Evolutionary conservation across 2,329 filamentous ascomycete species (phyloP), one percentile per base, ranked within the genome.

Genomic region (Bipolaris zeicola): DNA sequence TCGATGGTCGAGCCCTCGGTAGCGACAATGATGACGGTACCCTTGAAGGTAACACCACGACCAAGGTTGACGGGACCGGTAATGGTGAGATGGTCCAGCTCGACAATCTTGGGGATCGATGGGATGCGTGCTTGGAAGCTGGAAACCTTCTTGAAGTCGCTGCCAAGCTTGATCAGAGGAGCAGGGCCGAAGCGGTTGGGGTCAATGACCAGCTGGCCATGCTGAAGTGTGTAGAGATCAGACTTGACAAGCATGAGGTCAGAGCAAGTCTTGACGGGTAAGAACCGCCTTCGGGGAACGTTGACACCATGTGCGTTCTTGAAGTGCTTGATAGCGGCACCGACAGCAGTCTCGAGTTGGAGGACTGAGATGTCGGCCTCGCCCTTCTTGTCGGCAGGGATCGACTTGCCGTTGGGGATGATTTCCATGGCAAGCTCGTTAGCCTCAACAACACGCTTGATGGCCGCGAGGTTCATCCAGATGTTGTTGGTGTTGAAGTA

Each of bases 401-500:
- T 97, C 64, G 91, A 94, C 87, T 99, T 99, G 82, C 91, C 92
- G 83, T 99, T 99, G 78, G 95, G 93, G 71, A 99, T 99, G 77
- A 99, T 99, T 83, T 99, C 95, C 91, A 99, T 96, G 81, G 93
- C 91, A 52, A 99, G 89, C 84, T 98, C 94, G 78, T 96, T 92
- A 80, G 96, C 92, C 87, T 98, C 95, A 6, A 99, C 95, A 52
- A 99, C 92, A 60, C 95, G 93, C 89, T 98, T 98, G 82, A 99
- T 90, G 68, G 95, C 95, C 77, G 91, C 89, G 71, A 97, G 86
- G 83, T 96, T 96, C 85, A 99, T 90, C 95, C 95, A 99, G 82
- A 99, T 97, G 87, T 99, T 99, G 90, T 99, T 99, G 81, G 95
- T 99, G 88, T 99, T 99, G 89, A 99, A 99, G 88, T 99, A 99